Evolutionary conservation across 2,329 filamentous ascomycete species (phyloP), one percentile per base, ranked within the genome.

Genomic region (Graphiopsis chlorocephala): DNA sequence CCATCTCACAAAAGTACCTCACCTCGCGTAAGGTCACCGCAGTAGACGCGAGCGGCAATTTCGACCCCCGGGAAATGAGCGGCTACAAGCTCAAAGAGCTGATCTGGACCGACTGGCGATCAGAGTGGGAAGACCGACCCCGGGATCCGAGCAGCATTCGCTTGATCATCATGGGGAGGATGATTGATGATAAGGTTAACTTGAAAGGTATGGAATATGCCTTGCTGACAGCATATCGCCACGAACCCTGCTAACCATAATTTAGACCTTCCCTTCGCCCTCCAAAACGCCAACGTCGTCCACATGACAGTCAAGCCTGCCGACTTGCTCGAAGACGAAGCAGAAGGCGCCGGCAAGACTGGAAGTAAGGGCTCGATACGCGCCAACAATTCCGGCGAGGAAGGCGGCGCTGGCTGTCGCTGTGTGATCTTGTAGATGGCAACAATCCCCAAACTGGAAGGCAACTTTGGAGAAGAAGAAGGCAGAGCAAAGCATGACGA

Each of bases 41-140:
- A 1, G 89, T 92, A 23, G 88, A 89, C 33, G 83, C 85, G 65
- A 75, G 78, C 28, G 88, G 87, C 33, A 83, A 79, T 67, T 76
- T 77, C 50, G 92, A 97, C 74, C 93, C 93, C 0, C 93, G 92
- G 75, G 91, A 89, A 74, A 92, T 98, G 79, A 96, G 91, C 70
- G 90, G 97, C 59, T 97, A 97, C 76, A 96, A 92, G 3, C 81
- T 98, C 69, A 97, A 97, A 79, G 93, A 97, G 80, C 81, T 97
- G 74, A 97, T 98, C 75, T 86, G 95, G 81, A 85, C 92, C 72
- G 93, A 97, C 77, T 98, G 94, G 94, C 85, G 92, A 70, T 56
- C 71, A 83, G 86, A 97, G 75, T 97, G 94, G 94, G 93, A 97
- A 73, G 81, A 88, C 17, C 89, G 91, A 73, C 94, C 94, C 1